Base-by-base conservation (phyloP, 1,284 basidiomycete genomes). In the Pyrrhoderma lamaoense region DNA sequence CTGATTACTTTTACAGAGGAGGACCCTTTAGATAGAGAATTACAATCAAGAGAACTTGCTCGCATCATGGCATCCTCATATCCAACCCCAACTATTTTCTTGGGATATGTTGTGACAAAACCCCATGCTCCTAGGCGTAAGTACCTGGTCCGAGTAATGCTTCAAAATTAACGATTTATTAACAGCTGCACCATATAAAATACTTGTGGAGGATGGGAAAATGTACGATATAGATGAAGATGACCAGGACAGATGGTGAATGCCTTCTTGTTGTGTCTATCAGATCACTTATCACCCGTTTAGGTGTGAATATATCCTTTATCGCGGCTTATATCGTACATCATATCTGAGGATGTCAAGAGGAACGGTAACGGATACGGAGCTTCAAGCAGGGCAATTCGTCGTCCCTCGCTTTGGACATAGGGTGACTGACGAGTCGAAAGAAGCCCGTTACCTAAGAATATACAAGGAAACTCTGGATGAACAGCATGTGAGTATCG, bases 231-330 rank as follows among this genome's bases (percentile, higher is more conserved):
- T 92, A 43, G 87, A 91, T 61, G 66, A 76, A 39, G 71, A 80
- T 1, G 87, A 90, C 65, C 59, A 56, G 54, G 85, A 88, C 60
- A 71, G 88, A 55, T 90, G 88, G 88, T 85, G 57, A 53, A 72
- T 62, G 13, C 31, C 31, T 47, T 16, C 5, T 51, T n/a, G 13
- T 2, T 23, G 19, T 35, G 11, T 39, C 1, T 16, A 22, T 35
- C n/a, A 35, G 39, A 21, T 7, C n/a, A n/a, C 25, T 42, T 56
- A 53, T 42, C 19, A 47, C 3, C 59, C 62, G 50, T 51, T 58
- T 51, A 85, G 87, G 86, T 93, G 91, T 68, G 86, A 93, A 71
- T 93, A 93, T 61, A 88, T 94, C 45, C 70, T 90, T 21, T 94
- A 90, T 65, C 77, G 89, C 16, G 86, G 85, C 1, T 61, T 93